Percentiles rank a stretch among this genome's conserved stretches.
Conservation (phyloP, 768 basidiomycete species). For the Paxillus involutus region DNA sequence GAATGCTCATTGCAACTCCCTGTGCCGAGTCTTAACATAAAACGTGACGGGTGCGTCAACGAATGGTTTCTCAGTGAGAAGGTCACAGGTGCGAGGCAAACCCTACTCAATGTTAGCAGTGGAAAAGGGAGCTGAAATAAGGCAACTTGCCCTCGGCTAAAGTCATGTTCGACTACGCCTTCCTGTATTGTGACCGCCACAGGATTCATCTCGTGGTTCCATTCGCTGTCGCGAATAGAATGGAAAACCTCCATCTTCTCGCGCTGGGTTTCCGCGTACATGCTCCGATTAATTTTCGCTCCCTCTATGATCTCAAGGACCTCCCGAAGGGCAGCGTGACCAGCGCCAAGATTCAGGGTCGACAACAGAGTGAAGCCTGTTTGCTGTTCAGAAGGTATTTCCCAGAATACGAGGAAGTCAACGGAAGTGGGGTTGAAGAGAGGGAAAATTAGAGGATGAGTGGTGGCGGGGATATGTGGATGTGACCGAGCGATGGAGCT, state of each 20-base stretch:
- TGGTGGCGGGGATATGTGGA: conserved; percentile 55
- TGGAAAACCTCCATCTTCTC: conserved; percentile 67
- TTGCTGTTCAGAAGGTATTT: conserved; percentile 56
- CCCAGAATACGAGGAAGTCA: conserved; percentile 79
- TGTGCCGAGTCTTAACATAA: conserved; percentile 48
- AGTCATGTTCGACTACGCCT: conserved; percentile 57
- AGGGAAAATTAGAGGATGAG: conserved; percentile 69
- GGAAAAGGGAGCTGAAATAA: neutral
- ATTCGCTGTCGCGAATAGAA: conserved; percentile 65
- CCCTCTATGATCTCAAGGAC: conserved; percentile 59
- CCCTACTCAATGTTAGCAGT: conserved; percentile 38
- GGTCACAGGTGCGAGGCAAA: conserved; percentile 50
- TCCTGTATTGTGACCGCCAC: conserved; percentile 52
- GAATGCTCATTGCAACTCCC: conserved; percentile 14
- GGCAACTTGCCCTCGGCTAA: conserved; percentile 61
- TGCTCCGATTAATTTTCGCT: conserved; percentile 72
- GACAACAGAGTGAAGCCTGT: conserved; percentile 61
- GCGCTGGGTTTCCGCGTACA: conserved; percentile 88
- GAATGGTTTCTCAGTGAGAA: conserved; percentile 76
- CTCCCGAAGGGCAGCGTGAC: conserved; percentile 62
- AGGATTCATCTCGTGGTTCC: conserved; percentile 83
- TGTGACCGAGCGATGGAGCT: conserved; percentile 40
- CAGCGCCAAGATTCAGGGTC: conserved; percentile 64
- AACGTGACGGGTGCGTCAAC: conserved; percentile 56
- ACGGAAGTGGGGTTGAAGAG: conserved; percentile 72